phyloP scores from a whole-genome alignment of 2,329 filamentous ascomycete genomes.

The Colletotrichum spinosum region DNA sequence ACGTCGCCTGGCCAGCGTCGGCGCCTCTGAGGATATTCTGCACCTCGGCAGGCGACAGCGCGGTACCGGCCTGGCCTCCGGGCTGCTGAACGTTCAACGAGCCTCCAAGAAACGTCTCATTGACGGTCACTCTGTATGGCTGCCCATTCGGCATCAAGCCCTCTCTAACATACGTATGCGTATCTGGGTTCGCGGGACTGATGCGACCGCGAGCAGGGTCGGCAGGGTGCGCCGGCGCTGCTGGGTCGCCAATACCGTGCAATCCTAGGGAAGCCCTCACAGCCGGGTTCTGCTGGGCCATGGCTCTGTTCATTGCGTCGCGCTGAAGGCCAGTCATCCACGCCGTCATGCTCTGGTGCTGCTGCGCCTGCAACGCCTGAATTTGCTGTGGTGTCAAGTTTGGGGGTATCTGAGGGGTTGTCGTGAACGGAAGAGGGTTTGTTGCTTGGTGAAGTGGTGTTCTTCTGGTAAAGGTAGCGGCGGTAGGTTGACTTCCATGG shows the following conservation, averaged over 20 bases:
- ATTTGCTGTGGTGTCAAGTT: constrained; percentile 37
- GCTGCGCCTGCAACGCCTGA: constrained; percentile 42
- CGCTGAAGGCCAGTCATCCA: constrained; percentile 61
- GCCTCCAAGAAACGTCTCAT: constrained; percentile 34
- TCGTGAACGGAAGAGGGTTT: constrained; percentile 45
- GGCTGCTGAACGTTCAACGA: constrained; percentile 24
- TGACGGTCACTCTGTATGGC: constrained; percentile 38
- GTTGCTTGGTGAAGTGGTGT: constrained; percentile 44
- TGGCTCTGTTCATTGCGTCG: constrained; percentile 56
- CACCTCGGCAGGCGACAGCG: constrained; percentile 56
- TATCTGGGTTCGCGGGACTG: constrained; percentile 43
- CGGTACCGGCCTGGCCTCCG: constrained; percentile 19
- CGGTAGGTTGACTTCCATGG: constrained; percentile 45
- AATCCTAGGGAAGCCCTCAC: constrained; percentile 53
- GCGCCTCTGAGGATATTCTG: constrained; percentile 59
- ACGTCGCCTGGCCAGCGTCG: constrained; percentile 57
- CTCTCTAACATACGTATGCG: constrained; percentile 35
- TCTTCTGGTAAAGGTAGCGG: constrained; percentile 44
- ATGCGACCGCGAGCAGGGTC: constrained; percentile 43
- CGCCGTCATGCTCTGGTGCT: constrained; percentile 57
- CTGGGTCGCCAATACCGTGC: constrained; percentile 53
- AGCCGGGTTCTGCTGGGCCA: constrained; percentile 57
- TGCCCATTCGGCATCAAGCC: constrained; percentile 36
- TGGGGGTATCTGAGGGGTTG: constrained; percentile 43
- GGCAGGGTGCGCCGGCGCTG: constrained; percentile 38